These are phyloP conservation scores for Cercospora beticola DNA, from an alignment of 2,329 filamentous ascomycete species.

Conservation along the genomic window DNA sequence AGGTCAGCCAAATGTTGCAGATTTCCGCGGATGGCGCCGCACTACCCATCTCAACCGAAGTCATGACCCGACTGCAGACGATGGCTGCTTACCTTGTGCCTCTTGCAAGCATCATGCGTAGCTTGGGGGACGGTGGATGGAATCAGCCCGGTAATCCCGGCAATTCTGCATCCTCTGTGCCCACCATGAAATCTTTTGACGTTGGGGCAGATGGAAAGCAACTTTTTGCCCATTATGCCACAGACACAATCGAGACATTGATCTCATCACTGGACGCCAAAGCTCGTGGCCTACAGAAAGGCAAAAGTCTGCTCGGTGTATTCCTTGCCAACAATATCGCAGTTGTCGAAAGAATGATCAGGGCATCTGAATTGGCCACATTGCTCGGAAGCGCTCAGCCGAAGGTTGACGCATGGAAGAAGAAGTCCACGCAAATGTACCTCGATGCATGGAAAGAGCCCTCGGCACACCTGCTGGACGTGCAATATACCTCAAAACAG, in stretches of 20 bases:
- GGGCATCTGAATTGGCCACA: slow-evolving; percentile 71
- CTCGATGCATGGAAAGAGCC: slow-evolving; percentile 86
- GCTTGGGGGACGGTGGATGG: slow-evolving; percentile 92
- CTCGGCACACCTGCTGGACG: slow-evolving; percentile 81
- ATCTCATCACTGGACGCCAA: slow-evolving; percentile 74
- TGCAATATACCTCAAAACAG: slow-evolving; percentile 80
- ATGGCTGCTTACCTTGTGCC: slow-evolving; percentile 86
- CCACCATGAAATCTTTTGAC: slow-evolving; percentile 76
- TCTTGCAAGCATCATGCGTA: slow-evolving; percentile 85
- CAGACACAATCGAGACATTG: slow-evolving; percentile 82
- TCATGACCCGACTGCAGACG: slow-evolving; percentile 79
- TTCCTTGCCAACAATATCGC: slow-evolving; percentile 87
- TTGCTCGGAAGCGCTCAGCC: slow-evolving; percentile 60
- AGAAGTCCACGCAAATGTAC: slow-evolving; percentile 79
- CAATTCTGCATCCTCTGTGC: slow-evolving; percentile 59
- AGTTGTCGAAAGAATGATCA: slow-evolving; percentile 80
- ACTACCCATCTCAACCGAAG: slow-evolving; percentile 75
- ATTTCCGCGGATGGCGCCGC: slow-evolving; percentile 77
- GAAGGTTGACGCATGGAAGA: slow-evolving; percentile 75
- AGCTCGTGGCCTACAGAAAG: slow-evolving; percentile 69
- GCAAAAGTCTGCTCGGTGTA: slow-evolving; percentile 76
- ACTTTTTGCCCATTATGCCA: slow-evolving; percentile 85
- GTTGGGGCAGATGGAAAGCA: slow-evolving; percentile 84
- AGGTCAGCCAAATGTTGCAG: slow-evolving; percentile 62
- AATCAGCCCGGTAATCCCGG: slow-evolving; percentile 55